Percentiles rank a stretch among this genome's conserved stretches.
Conservation (phyloP, 2,329 filamentous ascomycete genomes). For the Metarhizium guizhouense region DNA sequence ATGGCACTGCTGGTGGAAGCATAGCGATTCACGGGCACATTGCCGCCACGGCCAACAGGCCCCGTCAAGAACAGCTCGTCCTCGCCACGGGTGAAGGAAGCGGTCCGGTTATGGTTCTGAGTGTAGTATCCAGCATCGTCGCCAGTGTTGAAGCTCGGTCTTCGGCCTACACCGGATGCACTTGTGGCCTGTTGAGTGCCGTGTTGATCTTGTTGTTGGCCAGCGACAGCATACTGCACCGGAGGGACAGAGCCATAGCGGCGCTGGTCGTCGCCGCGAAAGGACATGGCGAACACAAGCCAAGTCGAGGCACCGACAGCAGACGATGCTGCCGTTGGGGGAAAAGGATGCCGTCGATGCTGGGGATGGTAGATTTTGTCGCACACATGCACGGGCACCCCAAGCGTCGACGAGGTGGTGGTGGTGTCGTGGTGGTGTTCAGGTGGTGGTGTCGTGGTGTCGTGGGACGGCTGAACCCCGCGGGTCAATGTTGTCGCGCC, state of each 20-base stretch:
- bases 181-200: conserved; percentile 1
- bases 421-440: not conserved
- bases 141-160: conserved; percentile 66
- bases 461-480: conserved; percentile 6
- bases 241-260: conserved; percentile 59
- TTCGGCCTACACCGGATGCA: conserved; percentile 32
- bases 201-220: conserved; percentile 20
- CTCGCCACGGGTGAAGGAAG: conserved; percentile 16
- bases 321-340: not conserved
- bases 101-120: conserved; percentile 16
- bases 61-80: conserved; percentile 59
- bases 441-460: not conserved
- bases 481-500: conserved; percentile 12
- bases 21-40: conserved; percentile 21
- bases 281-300: conserved; percentile 42
- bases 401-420: not conserved
- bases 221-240: conserved; percentile 50
- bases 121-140: conserved; percentile 56
- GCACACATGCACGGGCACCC: not conserved
- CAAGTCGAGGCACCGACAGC: conserved; percentile 1
- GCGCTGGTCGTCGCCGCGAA: conserved; percentile 52
- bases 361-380: not conserved
- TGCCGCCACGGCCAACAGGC: conserved; percentile 20
- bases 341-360: not conserved
- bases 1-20: conserved; percentile 36